Conservation (phyloP, 2,329 filamentous ascomycete genomes). For the Apiospora koreana region DNA sequence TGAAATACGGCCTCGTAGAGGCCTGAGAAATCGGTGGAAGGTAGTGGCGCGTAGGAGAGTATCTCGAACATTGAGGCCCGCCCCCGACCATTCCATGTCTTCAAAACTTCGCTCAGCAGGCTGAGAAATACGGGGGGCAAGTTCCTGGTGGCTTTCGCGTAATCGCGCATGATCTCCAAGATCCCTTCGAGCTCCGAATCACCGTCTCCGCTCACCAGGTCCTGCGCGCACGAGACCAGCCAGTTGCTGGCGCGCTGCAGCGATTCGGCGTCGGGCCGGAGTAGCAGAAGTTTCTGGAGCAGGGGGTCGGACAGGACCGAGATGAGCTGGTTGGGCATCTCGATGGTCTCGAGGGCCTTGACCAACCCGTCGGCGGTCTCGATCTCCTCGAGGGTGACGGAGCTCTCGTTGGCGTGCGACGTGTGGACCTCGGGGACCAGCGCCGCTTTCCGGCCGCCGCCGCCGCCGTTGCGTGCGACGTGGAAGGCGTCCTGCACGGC, state of each 20-base stretch:
- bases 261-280: slow-evolving; percentile 57
- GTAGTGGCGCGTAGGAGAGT: slow-evolving; percentile 55
- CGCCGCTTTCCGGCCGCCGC: slow-evolving; percentile 47
- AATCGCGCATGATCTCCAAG: slow-evolving; percentile 56
- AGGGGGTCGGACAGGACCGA: slow-evolving; percentile 75
- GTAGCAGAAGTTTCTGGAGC: slow-evolving; percentile 74
- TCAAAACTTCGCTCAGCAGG: slow-evolving; percentile 55
- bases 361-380: slow-evolving; percentile 71
- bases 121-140: slow-evolving; percentile 50
- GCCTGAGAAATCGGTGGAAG: slow-evolving; percentile 52
- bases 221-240: slow-evolving; percentile 57
- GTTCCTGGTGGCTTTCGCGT: slow-evolving; percentile 56
- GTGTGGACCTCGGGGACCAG: slow-evolving; percentile 72
- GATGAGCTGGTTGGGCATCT: slow-evolving; percentile 79
- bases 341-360: slow-evolving; percentile 72
- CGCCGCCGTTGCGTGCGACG: slow-evolving; percentile 54
- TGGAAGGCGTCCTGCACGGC: slow-evolving; percentile 57
- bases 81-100: slow-evolving; percentile 62
- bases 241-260: slow-evolving; percentile 58
- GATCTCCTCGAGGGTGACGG: slow-evolving; percentile 75
- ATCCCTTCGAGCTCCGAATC: slow-evolving; percentile 55
- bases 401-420: slow-evolving; percentile 68
- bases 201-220: slow-evolving; percentile 53
- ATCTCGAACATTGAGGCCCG: slow-evolving; percentile 58
- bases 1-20: slow-evolving; percentile 50